These are phyloP conservation scores for Trebouxiophyceae sp. DNA, from an alignment of 163 green algal species.

Conservation along the genomic window DNA sequence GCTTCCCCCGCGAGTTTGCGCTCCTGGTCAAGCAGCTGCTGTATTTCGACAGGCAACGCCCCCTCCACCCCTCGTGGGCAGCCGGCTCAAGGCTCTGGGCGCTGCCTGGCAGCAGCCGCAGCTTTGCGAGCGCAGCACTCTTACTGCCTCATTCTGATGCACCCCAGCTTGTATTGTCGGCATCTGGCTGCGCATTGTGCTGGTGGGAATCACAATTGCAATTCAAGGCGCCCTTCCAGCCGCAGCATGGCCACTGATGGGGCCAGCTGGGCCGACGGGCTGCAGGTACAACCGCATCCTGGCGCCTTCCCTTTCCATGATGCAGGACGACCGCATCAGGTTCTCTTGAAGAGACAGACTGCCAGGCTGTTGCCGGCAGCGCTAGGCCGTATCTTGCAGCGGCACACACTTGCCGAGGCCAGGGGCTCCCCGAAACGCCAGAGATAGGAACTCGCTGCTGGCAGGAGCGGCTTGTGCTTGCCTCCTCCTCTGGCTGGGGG, in stretches of 20 bases:
- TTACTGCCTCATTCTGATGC: not conserved
- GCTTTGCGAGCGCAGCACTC: not conserved
- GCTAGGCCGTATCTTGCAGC: no score
- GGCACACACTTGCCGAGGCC: no score
- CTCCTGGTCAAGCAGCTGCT: slow-evolving; percentile 97
- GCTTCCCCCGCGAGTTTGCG: slow-evolving; percentile 85
- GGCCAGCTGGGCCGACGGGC: no score
- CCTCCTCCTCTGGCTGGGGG: no score
- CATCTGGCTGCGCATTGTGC: not conserved
- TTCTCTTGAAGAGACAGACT: no score
- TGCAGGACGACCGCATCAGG: slow-evolving; percentile 62
- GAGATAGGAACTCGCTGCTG: no score
- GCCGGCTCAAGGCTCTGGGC: not conserved
- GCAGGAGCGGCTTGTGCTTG: no score
- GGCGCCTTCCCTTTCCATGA: slow-evolving; percentile 65
- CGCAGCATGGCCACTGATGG: no score
- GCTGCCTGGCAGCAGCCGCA: not conserved
- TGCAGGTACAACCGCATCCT: slow-evolving; percentile 64
- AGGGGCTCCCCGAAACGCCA: no score
- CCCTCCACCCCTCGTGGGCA: not conserved
- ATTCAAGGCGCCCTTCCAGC: no score
- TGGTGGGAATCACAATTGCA: no score
- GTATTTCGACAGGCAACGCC: slow-evolving; percentile 96
- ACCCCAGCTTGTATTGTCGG: slow-evolving; percentile 1
- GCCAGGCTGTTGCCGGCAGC: no score